Evolutionary conservation across 257 asterid species (phyloP).

Genomic region (Solanum chiquidenum): DNA sequence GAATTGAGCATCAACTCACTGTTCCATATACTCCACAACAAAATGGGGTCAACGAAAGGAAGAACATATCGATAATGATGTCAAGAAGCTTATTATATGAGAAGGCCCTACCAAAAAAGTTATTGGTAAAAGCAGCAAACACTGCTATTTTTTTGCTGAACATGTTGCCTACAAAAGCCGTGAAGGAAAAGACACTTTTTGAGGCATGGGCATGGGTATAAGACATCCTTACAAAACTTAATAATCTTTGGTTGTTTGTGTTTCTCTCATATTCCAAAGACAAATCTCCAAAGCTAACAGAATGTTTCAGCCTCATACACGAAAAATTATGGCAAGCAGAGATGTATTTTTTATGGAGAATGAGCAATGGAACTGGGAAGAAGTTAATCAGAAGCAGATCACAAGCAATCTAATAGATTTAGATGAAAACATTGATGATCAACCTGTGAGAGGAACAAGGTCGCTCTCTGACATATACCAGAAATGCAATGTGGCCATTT

Average conservation of each 20-base stretch:
- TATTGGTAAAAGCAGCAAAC: too few relatives aligned
- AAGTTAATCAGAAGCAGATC: neutral
- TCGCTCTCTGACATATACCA: too few relatives aligned
- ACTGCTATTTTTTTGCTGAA: too few relatives aligned
- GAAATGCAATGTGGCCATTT: too few relatives aligned
- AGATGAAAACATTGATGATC: neutral
- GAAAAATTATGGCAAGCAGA: neutral
- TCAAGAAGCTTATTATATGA: too few relatives aligned
- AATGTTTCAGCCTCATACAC: accelerated
- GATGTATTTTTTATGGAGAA: neutral
- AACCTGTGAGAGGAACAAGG: too few relatives aligned
- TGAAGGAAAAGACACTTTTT: neutral
- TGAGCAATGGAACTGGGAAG: neutral
- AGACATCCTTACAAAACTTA: neutral
- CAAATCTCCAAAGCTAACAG: neutral
- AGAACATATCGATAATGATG: too few relatives aligned
- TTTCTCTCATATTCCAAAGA: neutral
- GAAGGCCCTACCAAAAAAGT: too few relatives aligned
- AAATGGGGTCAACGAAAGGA: too few relatives aligned
- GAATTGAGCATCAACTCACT: too few relatives aligned
- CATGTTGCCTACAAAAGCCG: neutral
- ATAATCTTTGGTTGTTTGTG: neutral
- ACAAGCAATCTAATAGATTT: neutral
- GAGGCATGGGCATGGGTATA: neutral
- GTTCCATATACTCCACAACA: too few relatives aligned